phyloP scores from a whole-genome alignment of 2,329 filamentous ascomycete genomes.

The Cryphonectria radicalis region DNA sequence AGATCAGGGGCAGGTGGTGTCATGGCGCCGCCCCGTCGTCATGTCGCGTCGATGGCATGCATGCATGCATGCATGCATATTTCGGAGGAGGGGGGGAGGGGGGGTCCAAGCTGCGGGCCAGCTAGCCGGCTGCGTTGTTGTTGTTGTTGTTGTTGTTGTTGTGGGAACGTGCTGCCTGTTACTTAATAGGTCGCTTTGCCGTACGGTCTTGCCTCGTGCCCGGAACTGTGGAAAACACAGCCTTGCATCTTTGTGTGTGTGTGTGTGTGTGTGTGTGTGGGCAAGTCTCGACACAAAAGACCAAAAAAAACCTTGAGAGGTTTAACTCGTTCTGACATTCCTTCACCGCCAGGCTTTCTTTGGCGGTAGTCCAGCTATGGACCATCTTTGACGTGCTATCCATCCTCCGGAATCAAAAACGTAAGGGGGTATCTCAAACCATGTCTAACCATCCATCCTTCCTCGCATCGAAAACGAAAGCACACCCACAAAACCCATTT shows the following conservation, averaged over 20 bases:
- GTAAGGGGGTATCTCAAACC: conserved; percentile 2
- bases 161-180: not conserved
- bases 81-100: not conserved
- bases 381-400: not conserved
- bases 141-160: too few relatives aligned
- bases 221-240: not conserved
- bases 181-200: too few relatives aligned
- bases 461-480: too few relatives aligned
- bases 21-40: not conserved
- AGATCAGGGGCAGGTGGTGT: not conserved
- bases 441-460: not conserved
- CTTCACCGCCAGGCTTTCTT: not conserved
- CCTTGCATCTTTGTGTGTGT: not conserved
- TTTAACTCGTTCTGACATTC: not conserved
- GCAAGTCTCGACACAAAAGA: not conserved
- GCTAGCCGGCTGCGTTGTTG: not conserved
- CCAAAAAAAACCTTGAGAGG: too few relatives aligned
- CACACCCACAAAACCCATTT: not conserved
- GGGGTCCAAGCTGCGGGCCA: not conserved
- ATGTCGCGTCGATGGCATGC: not conserved
- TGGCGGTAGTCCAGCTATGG: not conserved
- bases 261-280: not conserved
- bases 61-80: not conserved
- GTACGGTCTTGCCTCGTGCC: not conserved
- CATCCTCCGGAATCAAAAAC: not conserved